Conservation (phyloP, 495 filamentous ascomycete genomes). For the Lasiosphaeriaceae sp. region DNA sequence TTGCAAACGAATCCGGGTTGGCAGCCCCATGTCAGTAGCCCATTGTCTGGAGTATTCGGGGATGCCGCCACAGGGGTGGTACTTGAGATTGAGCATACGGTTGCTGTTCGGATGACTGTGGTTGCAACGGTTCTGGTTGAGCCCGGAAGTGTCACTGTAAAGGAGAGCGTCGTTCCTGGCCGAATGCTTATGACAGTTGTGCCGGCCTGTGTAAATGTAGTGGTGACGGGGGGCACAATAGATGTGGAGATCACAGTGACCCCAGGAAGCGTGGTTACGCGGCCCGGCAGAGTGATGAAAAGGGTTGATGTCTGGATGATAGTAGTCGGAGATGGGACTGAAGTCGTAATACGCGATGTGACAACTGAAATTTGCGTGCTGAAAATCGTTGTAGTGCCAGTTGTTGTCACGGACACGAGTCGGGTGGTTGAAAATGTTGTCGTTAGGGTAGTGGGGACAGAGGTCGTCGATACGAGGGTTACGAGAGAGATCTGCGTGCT, state of each 20-base stretch:
- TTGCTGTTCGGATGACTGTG: slow-evolving; percentile 25
- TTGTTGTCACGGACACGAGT: slow-evolving; percentile 19
- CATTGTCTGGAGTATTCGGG: slow-evolving; percentile 10
- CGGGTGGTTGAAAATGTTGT: slow-evolving; percentile 19
- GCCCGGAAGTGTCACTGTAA: slow-evolving; percentile 13
- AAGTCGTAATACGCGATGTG: slow-evolving; percentile 17
- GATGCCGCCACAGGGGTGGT: slow-evolving; percentile 3
- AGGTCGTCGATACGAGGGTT: background rate
- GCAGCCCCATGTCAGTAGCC: slow-evolving; percentile 54
- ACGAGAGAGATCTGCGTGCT: background rate
- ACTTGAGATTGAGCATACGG: slow-evolving; percentile 28
- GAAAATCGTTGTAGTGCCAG: slow-evolving; percentile 16
- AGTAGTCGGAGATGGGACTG: slow-evolving; percentile 14
- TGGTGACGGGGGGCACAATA: slow-evolving; percentile 17
- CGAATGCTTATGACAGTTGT: slow-evolving; percentile 25
- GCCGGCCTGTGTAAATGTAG: slow-evolving; percentile 20
- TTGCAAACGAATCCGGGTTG: slow-evolving; percentile 58
- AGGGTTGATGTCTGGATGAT: slow-evolving; percentile 12
- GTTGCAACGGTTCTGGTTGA: slow-evolving; percentile 6
- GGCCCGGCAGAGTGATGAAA: slow-evolving; percentile 16
- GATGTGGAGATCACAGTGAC: slow-evolving; percentile 18
- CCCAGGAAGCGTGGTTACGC: slow-evolving; percentile 28
- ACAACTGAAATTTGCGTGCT: slow-evolving; percentile 8
- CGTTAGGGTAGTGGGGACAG: slow-evolving; percentile 10
- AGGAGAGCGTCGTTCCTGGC: slow-evolving; percentile 24